phyloP scores from a whole-genome alignment of 164 flowering plant species.

The Vitis rupestris region DNA sequence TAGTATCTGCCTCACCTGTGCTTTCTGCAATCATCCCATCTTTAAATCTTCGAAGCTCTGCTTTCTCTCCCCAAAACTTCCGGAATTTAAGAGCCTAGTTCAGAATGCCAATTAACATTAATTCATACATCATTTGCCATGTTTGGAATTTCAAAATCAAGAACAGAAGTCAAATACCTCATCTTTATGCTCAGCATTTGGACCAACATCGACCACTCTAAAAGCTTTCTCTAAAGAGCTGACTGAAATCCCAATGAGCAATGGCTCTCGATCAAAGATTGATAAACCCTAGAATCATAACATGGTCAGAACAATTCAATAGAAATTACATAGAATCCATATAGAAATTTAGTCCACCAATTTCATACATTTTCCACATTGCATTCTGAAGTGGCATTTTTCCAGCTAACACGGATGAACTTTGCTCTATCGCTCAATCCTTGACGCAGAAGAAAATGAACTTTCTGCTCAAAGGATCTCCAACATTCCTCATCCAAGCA shows the following conservation, averaged over 20 bases:
- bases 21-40: constrained; percentile 92
- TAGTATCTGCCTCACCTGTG: constrained; percentile 49
- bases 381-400: constrained; percentile 39
- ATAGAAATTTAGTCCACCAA: background rate
- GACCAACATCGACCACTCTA: constrained; percentile 76
- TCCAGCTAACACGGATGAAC: constrained; percentile 74
- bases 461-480: constrained; percentile 83
- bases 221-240: constrained; percentile 63
- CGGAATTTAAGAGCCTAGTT: constrained; percentile 63
- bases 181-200: constrained; percentile 78
- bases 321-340: background rate
- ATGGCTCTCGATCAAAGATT: constrained; percentile 45
- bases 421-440: constrained; percentile 78
- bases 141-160: background rate
- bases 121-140: background rate
- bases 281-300: constrained; percentile 62
- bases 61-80: constrained; percentile 91
- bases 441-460: constrained; percentile 51
- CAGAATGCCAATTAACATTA: constrained; percentile 4
- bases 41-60: constrained; percentile 78
- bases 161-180: constrained; percentile 48
- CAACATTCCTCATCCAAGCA: constrained; percentile 92
- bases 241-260: constrained; percentile 65
- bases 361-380: constrained; percentile 60
- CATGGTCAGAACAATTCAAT: background rate